Conservation (phyloP, 345 rosid genomes). For the Lepidium sativum region DNA sequence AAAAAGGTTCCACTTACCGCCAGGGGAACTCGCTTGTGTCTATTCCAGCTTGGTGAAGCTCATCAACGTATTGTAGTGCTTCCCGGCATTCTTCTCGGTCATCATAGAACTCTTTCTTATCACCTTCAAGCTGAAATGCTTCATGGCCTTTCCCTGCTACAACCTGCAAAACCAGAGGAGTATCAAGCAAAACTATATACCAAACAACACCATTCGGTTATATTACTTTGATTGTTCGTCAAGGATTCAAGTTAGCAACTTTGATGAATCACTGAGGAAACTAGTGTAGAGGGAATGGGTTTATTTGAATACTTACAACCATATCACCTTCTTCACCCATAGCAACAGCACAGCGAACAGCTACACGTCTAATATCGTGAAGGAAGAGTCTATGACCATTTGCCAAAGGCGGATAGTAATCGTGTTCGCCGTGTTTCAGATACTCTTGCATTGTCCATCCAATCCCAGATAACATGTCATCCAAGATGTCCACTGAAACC, state of each 20-base stretch:
- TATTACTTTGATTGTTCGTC: background rate
- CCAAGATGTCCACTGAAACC: slow-evolving; percentile 83
- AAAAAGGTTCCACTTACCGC: slow-evolving; percentile 49
- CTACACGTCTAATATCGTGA: slow-evolving; percentile 85
- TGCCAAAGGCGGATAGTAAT: slow-evolving; percentile 82
- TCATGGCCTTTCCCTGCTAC: slow-evolving; percentile 95
- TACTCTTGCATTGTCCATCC: slow-evolving; percentile 97
- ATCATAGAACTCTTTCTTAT: slow-evolving; percentile 73
- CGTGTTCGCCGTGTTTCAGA: slow-evolving; percentile 77
- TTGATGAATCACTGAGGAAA: background rate
- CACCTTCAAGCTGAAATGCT: slow-evolving; percentile 71
- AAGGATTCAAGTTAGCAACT: background rate
- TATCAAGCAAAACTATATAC: background rate
- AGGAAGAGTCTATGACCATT: slow-evolving; percentile 88
- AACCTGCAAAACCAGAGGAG: slow-evolving; percentile 41
- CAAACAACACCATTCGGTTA: background rate
- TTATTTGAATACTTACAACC: slow-evolving; percentile 63
- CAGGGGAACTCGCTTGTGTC: slow-evolving; percentile 98
- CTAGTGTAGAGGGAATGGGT: background rate
- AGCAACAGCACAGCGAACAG: slow-evolving; percentile 90
- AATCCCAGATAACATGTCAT: slow-evolving; percentile 87
- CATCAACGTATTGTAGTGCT: slow-evolving; percentile 90
- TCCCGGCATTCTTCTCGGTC: slow-evolving; percentile 89
- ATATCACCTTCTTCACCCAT: slow-evolving; percentile 99
- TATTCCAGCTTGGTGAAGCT: slow-evolving; percentile 95